phyloP scores from a whole-genome alignment of 192 early-diverging fungal species.

The Backusella luteola region DNA sequence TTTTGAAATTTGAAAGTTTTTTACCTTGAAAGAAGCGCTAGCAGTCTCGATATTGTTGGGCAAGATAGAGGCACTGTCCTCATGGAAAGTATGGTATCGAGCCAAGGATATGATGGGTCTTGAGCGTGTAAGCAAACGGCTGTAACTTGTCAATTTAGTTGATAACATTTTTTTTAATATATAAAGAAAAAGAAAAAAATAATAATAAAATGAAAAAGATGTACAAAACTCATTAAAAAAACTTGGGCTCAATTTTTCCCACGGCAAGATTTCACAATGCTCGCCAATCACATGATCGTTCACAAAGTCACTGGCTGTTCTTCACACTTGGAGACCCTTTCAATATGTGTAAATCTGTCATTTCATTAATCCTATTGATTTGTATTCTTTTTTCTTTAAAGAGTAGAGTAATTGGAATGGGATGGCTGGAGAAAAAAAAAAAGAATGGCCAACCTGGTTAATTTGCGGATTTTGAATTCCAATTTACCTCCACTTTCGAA shows the following conservation, averaged over 20 bases:
- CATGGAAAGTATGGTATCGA: constrained; percentile 41
- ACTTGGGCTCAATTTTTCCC: constrained; percentile 7
- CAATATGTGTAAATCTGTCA: not conserved
- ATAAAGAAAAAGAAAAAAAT: constrained; percentile 4
- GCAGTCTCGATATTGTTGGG: constrained; percentile 69
- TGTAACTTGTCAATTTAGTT: not conserved
- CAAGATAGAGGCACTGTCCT: constrained; percentile 57
- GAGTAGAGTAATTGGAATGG: not conserved
- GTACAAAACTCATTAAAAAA: not conserved
- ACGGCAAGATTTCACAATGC: constrained; percentile 14
- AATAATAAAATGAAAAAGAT: constrained; percentile 8
- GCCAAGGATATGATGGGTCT: not conserved
- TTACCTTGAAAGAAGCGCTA: constrained; percentile 73
- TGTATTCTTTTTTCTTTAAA: not conserved
- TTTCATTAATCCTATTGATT: not conserved
- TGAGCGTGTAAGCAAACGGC: not conserved
- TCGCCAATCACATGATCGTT: not conserved
- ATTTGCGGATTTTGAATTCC: not conserved
- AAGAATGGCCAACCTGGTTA: too few species aligned
- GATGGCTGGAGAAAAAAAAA: not conserved
- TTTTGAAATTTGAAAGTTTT: not conserved
- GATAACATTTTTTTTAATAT: constrained; percentile 2
- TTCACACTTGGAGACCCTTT: not conserved
- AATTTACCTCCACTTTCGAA: not conserved
- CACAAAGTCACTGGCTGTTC: not conserved